phyloP scores from a whole-genome alignment of 768 basidiomycete genomes.

The Neoboletus subvelutipes region DNA sequence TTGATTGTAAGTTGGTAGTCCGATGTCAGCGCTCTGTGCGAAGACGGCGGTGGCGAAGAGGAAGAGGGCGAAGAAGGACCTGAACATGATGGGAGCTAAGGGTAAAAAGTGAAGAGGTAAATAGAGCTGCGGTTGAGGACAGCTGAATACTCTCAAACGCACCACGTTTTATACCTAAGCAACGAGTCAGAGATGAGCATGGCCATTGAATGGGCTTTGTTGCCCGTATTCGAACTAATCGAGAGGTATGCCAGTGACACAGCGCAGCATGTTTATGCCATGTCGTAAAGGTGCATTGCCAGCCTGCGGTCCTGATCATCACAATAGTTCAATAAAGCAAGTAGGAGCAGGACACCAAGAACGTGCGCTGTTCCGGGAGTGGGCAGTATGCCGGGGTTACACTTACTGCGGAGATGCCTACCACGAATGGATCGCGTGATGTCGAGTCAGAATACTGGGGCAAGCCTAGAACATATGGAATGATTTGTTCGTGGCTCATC shows the following conservation, averaged over 20 bases:
- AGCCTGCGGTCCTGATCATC: conserved; percentile 2
- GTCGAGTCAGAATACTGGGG: background rate
- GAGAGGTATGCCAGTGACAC: background rate
- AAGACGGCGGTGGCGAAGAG: conserved; percentile 36
- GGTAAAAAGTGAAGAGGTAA: background rate
- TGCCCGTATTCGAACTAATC: background rate
- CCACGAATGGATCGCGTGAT: too few relatives aligned
- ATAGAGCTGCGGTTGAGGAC: background rate
- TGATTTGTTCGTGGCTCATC: background rate
- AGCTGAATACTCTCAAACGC: background rate
- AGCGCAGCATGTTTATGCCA: background rate
- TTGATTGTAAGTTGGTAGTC: conserved; percentile 32
- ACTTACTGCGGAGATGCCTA: background rate
- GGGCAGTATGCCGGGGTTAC: background rate
- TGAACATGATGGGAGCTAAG: conserved; percentile 14
- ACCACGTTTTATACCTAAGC: conserved; percentile 13
- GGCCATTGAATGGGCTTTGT: conserved; percentile 1
- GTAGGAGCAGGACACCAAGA: background rate
- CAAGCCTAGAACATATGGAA: too few relatives aligned
- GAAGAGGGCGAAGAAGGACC: conserved; percentile 13
- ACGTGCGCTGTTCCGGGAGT: background rate
- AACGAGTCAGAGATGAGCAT: background rate
- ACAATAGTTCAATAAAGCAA: background rate
- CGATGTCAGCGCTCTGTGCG: conserved; percentile 44
- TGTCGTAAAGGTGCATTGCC: background rate